Evolutionary conservation across 805 yeast genomes (phyloP).

Genomic region (Candida tallmaniae): DNA sequence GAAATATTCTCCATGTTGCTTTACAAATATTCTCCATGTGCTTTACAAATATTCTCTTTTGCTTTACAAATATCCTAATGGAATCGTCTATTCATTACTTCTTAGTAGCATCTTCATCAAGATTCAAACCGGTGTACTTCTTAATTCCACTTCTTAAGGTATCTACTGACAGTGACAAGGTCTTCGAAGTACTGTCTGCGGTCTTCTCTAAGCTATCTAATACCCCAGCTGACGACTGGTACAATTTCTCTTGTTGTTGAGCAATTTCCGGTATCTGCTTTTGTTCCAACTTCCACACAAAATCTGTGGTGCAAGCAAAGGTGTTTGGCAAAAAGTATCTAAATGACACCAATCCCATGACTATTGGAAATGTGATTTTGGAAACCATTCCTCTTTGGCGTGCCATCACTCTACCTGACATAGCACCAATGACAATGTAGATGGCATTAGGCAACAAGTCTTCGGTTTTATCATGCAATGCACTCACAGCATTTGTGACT

Average conservation of each 20-base stretch:
- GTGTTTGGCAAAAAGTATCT: slow-evolving; percentile 70
- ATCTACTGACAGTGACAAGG: slow-evolving; percentile 32
- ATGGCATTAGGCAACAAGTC: slow-evolving; percentile 67
- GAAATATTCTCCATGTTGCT: too few species aligned
- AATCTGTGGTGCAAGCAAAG: slow-evolving; percentile 52
- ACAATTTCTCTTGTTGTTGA: slow-evolving; percentile 50
- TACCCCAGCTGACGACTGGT: slow-evolving; percentile 41
- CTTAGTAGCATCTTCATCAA: slow-evolving; percentile 56
- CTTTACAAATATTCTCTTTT: too few species aligned
- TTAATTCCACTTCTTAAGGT: slow-evolving; percentile 43
- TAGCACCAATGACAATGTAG: slow-evolving; percentile 62
- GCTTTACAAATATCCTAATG: too few species aligned
- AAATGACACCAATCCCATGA: slow-evolving; percentile 62
- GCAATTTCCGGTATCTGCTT: slow-evolving; percentile 61
- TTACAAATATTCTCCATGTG: too few species aligned
- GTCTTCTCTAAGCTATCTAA: slow-evolving; percentile 42
- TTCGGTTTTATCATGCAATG: slow-evolving; percentile 61
- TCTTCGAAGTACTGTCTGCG: slow-evolving; percentile 32
- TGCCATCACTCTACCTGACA: slow-evolving; percentile 69
- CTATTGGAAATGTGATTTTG: slow-evolving; percentile 53
- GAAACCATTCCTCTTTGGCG: slow-evolving; percentile 60
- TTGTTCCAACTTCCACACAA: slow-evolving; percentile 59
- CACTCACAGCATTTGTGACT: slow-evolving; percentile 58
- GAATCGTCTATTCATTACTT: slow-evolving; percentile 24
- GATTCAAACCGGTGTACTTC: slow-evolving; percentile 61